Base-by-base conservation (phyloP, 164 flowering plant genomes). In the Magnolia kwangsiensis region DNA sequence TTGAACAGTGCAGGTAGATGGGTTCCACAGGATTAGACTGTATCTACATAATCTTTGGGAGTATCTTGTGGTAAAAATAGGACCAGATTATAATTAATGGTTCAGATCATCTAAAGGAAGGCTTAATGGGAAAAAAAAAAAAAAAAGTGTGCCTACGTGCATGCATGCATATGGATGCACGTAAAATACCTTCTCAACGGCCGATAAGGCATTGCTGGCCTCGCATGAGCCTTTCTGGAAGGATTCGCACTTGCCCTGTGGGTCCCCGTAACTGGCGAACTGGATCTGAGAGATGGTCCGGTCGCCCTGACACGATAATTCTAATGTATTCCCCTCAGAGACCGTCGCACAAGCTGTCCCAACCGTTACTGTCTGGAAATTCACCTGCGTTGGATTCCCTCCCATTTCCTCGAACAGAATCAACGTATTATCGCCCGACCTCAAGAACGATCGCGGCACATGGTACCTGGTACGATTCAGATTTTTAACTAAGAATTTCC, bases 351-450 rank as follows among this genome's bases (percentile, higher is more conserved):
- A 91, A 0, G 78, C 81, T 0, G 76, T 67, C 4, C 88, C 92
- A 2, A 79, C 78, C 0, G 77, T 69, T 3, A 86, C 75, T 0
- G 90, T 89, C 21, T 85, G 82, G 80, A 91, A 85, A n/a, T 75
- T 84, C 10, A 89, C 90, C 0, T 72, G 71, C 0, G 78, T 63
- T 1, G 92, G 96, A 49, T 83, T 81, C 1, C 94, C 96, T 1
- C 93, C 94, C 4, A 87, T 49, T 70, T 92, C 96, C 59, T 92
- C 92, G 21, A 89, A 92, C 71, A 90, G 68, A 0, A 87, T 82
- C 69, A 92, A 69, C 3, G 83, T 84, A 77, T 90, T 92, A 0
- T 3, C 71, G 5, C 51, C 86, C 3, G 81, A 73, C 1, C 71
- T 23, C 0, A 90, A 73, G 74, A 82, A 87, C 0, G 91, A 89